Conservation (phyloP, 371 early-diverging fungal species). For the Saksenaea oblongispora region DNA sequence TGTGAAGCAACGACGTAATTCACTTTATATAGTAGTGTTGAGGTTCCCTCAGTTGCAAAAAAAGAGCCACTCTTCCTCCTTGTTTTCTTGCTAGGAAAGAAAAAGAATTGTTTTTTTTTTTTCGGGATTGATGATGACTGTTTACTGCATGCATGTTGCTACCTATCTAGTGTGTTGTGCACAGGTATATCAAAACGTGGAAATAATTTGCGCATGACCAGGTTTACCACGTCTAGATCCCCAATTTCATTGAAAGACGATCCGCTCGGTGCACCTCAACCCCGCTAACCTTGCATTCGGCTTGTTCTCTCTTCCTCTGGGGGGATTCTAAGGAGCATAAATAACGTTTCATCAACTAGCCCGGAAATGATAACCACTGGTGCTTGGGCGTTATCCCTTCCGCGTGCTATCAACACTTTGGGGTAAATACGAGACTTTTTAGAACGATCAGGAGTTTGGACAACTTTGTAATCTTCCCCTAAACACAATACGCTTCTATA, state of each 20-base stretch:
- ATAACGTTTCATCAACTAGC: constrained; percentile 2
- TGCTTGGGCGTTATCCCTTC: background rate
- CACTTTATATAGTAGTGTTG: background rate
- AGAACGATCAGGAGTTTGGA: constrained; percentile 2
- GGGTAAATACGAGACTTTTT: background rate
- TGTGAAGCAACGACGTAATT: background rate
- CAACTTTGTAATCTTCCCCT: constrained; percentile 4
- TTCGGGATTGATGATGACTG: background rate
- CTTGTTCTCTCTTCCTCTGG: background rate
- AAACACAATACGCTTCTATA: background rate
- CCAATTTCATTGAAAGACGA: background rate
- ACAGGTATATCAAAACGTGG: background rate
- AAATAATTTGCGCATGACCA: background rate
- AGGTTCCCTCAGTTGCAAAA: background rate
- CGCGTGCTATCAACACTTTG: background rate
- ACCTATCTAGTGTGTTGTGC: constrained; percentile 5
- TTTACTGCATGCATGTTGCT: constrained; percentile 2
- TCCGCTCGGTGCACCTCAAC: background rate
- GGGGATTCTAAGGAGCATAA: background rate
- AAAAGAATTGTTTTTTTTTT: background rate
- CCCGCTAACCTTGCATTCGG: background rate
- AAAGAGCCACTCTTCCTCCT: background rate
- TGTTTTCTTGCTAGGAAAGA: background rate
- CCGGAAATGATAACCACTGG: constrained; percentile 2
- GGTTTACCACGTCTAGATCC: background rate